Base-by-base conservation (phyloP, 371 early-diverging fungal species). In the Batrachochytrium dendrobatidis region DNA sequence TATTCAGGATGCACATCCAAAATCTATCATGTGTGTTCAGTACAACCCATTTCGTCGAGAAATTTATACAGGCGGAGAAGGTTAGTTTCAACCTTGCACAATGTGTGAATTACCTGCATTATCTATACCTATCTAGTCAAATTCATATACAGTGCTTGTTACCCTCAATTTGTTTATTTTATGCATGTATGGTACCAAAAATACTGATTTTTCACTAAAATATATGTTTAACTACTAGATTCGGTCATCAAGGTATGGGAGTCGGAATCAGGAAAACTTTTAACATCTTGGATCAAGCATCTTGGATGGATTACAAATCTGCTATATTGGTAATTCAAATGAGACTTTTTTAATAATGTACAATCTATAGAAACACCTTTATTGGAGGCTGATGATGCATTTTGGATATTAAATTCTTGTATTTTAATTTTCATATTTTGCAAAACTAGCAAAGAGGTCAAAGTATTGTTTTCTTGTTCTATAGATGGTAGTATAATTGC, bases 401-500 rank as follows among this genome's bases (percentile, higher is more conserved):
- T n/a, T n/a, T n/a, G n/a, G n/a, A n/a, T n/a, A n/a, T n/a, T n/a
- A n/a, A n/a, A n/a, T n/a, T n/a, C n/a, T n/a, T n/a, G n/a, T n/a
- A n/a, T n/a, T n/a, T n/a, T n/a, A n/a, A n/a, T n/a, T n/a, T n/a
- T n/a, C n/a, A n/a, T n/a, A n/a, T n/a, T n/a, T n/a, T n/a, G n/a
- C n/a, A n/a, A n/a, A n/a, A n/a, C 0, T 31, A 72, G 76, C 66
- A 73, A 71, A 55, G 76, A 79, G 58, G 43, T 72, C 52, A 74
- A 73, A 44, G 58, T 71, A 17, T 49, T 79, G 26, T 74, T 76
- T 29, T 76, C 76, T 24, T 63, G 64, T 31, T 71, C 76, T 10
- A 68, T 74, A n/a, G 79, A 79, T 57, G 79, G 79, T 4, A 56
- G 58, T 20, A 58, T 79, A 26, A 71, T 79, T 20, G 75, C 66